phyloP scores from a whole-genome alignment of 192 early-diverging fungal genomes.

The Backusella macrospora region DNA sequence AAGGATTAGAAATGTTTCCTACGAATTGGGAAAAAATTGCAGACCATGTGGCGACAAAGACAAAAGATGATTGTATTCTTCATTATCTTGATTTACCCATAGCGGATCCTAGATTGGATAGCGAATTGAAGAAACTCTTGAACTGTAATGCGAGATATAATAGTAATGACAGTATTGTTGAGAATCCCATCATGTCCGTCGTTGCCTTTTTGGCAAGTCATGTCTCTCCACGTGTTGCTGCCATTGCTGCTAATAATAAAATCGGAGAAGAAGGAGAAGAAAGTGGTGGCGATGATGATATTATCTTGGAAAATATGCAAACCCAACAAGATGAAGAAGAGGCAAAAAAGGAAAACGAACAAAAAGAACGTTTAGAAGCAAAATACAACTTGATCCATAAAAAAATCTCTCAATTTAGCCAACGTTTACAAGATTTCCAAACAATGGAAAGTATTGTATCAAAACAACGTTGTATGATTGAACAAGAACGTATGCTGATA shows the following conservation, averaged over 20 bases:
- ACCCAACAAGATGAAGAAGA: constrained; percentile 53
- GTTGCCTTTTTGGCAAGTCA: constrained; percentile 91
- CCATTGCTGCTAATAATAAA: constrained; percentile 69
- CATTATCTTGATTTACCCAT: constrained; percentile 92
- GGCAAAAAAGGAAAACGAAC: constrained; percentile 72
- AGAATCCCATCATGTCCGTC: constrained; percentile 90
- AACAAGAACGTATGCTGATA: constrained; percentile 66
- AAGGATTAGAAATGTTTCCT: constrained; percentile 93
- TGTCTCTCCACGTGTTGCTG: constrained; percentile 86
- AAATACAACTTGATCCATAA: constrained; percentile 75
- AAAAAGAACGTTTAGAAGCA: constrained; percentile 70
- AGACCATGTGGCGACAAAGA: constrained; percentile 88
- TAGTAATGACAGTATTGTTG: constrained; percentile 68
- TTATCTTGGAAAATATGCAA: constrained; percentile 27
- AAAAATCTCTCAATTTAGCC: constrained; percentile 82
- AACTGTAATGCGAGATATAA: constrained; percentile 55
- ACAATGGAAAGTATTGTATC: constrained; percentile 85
- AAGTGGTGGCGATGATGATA: neutral
- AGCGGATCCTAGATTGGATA: constrained; percentile 77
- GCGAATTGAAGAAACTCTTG: constrained; percentile 51
- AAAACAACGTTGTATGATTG: constrained; percentile 80
- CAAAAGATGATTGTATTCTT: constrained; percentile 90
- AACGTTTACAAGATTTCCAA: constrained; percentile 89
- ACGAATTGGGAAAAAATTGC: constrained; percentile 93
- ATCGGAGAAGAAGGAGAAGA: constrained; percentile 25